Conservation (phyloP, 495 filamentous ascomycete species). For the Alectoria sarmentosa region DNA sequence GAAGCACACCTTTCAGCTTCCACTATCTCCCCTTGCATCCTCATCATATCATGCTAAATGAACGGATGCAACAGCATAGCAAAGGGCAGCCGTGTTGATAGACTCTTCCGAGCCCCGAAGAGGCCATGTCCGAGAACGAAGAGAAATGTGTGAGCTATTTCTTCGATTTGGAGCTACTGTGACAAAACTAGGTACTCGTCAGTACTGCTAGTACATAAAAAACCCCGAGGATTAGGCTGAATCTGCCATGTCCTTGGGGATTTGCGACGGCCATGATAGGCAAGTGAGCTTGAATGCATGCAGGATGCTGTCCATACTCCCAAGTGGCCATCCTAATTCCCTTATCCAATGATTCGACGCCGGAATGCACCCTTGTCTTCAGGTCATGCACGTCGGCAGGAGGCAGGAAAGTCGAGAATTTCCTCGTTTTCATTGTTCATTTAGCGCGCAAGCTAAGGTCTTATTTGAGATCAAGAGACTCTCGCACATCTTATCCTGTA, state of each 20-base stretch:
- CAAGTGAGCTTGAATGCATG: neutral
- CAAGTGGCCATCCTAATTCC: neutral
- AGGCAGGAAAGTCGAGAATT: neutral
- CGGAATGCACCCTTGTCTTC: neutral
- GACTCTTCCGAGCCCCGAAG: constrained; percentile 58
- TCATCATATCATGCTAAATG: constrained; percentile 80
- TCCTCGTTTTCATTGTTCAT: no score
- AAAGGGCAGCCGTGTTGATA: constrained; percentile 68
- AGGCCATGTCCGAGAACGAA: constrained; percentile 65
- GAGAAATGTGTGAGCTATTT: constrained; percentile 64
- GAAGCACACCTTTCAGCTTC: constrained; percentile 63
- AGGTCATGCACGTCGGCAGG: neutral
- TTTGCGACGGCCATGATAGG: neutral
- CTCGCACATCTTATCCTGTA: neutral
- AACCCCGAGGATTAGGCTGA: neutral
- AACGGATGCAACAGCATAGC: no score
- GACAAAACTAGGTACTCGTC: constrained; percentile 61
- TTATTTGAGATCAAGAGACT: neutral
- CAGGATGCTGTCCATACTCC: neutral
- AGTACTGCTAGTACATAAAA: constrained; percentile 73
- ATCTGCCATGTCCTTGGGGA: neutral
- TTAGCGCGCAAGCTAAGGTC: neutral
- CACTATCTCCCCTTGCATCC: constrained; percentile 78
- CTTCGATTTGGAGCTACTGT: constrained; percentile 68
- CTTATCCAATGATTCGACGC: neutral